These are phyloP conservation scores for Jacaranda copaia DNA, from an alignment of 257 asterid species.

Conservation along the genomic window DNA sequence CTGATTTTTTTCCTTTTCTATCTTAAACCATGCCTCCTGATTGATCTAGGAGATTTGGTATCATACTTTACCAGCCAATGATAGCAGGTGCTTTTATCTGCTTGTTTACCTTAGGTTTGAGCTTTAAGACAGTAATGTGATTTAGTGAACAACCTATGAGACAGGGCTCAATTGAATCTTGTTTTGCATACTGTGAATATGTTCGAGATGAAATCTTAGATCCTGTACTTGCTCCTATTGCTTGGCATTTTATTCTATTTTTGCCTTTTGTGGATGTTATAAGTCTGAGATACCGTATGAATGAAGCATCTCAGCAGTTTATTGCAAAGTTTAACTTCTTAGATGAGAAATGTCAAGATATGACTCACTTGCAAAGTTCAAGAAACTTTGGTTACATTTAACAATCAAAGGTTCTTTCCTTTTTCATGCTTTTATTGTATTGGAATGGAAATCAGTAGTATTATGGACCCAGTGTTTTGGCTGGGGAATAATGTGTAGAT, in stretches of 20 bases:
- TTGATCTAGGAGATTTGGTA: not conserved
- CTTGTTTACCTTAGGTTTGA: not conserved
- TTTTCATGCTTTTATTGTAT: not conserved
- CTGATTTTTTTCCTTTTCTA: not conserved
- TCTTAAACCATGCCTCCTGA: not conserved
- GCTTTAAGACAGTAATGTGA: not conserved
- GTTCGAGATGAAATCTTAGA: not conserved
- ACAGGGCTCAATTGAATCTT: not conserved
- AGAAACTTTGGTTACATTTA: not conserved
- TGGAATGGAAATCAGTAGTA: not conserved
- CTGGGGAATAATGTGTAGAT: not conserved
- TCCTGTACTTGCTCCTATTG: not conserved
- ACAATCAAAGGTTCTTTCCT: not conserved
- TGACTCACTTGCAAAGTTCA: not conserved
- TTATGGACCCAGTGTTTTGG: not conserved
- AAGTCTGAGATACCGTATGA: slow-evolving; percentile 1
- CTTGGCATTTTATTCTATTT: not conserved
- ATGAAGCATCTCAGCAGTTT: not conserved
- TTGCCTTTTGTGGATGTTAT: slow-evolving; percentile 21
- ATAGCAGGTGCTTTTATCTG: not conserved
- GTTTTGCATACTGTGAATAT: not conserved
- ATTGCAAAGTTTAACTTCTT: not conserved
- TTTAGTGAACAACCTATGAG: slow-evolving; percentile 3
- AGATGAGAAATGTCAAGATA: not conserved
- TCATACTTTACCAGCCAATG: not conserved